phyloP scores from a whole-genome alignment of 2,329 filamentous ascomycete genomes.

The Clonostachys chloroleuca region DNA sequence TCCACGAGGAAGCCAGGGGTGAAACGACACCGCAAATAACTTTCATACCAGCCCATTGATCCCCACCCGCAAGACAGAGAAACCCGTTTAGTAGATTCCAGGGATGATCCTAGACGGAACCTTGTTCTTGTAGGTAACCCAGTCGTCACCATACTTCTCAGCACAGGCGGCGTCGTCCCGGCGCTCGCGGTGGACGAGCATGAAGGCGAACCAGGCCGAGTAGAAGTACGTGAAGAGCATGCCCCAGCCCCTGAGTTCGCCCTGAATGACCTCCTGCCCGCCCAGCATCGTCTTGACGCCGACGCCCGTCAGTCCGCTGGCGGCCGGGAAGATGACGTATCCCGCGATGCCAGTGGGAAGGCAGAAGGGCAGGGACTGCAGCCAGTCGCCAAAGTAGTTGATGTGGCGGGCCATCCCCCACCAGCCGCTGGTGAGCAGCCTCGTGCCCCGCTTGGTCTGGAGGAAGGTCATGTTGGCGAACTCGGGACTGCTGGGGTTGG shows the following conservation, averaged over 20 bases:
- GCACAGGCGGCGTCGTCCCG: slow-evolving; percentile 89
- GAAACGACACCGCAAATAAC: not conserved
- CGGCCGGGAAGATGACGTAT: slow-evolving; percentile 65
- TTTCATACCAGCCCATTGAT: too few relatives aligned
- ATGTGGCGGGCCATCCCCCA: slow-evolving; percentile 91
- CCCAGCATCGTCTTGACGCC: slow-evolving; percentile 53
- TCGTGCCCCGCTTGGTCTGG: slow-evolving; percentile 76
- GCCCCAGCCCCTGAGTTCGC: slow-evolving; percentile 74
- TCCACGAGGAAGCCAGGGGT: too few relatives aligned
- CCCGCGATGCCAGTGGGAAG: slow-evolving; percentile 83
- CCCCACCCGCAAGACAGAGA: not conserved
- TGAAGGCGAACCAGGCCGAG: slow-evolving; percentile 81
- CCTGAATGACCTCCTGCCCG: slow-evolving; percentile 63
- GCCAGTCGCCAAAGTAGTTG: slow-evolving; percentile 95
- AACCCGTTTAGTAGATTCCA: slow-evolving; percentile 65
- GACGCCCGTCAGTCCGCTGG: slow-evolving; percentile 31
- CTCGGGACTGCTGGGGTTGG: slow-evolving; percentile 73
- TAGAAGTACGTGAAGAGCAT: slow-evolving; percentile 94
- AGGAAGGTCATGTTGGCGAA: slow-evolving; percentile 82
- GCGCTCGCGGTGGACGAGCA: slow-evolving; percentile 81
- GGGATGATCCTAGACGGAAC: slow-evolving; percentile 83
- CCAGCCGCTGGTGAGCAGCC: slow-evolving; percentile 82
- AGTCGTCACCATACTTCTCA: slow-evolving; percentile 88
- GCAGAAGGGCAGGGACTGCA: slow-evolving; percentile 87
- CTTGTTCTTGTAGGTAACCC: slow-evolving; percentile 80